phyloP scores from a whole-genome alignment of 192 early-diverging fungal species.

The Kickxella alabastrina region DNA sequence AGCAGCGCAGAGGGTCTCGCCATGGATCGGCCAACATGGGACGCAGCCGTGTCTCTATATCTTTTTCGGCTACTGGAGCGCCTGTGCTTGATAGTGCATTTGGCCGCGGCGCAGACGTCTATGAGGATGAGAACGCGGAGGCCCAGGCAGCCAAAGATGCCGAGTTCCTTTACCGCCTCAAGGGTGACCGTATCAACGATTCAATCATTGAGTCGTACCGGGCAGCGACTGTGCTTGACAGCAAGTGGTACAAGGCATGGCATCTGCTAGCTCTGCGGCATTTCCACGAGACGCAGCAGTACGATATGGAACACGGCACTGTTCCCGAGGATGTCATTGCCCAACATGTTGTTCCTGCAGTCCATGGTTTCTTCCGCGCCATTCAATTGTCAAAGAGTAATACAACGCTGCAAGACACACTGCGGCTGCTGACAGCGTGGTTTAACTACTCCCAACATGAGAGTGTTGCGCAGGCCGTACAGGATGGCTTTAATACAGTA shows the following conservation, averaged over 20 bases:
- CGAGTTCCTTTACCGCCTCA: constrained; percentile 25
- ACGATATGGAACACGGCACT: constrained; percentile 64
- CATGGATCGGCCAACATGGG: constrained; percentile 14
- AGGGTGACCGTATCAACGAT: constrained; percentile 30
- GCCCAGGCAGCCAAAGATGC: constrained; percentile 2
- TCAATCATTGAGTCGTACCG: constrained; percentile 80
- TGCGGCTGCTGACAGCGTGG: constrained; percentile 91
- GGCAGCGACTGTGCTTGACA: constrained; percentile 86
- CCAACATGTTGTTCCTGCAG: constrained; percentile 69
- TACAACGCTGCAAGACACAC: constrained; percentile 90
- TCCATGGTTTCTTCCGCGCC: constrained; percentile 92
- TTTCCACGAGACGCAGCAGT: constrained; percentile 84
- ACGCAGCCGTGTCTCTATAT: constrained; percentile 5
- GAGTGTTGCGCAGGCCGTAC: constrained; percentile 84
- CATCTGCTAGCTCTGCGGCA: constrained; percentile 88
- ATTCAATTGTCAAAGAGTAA: constrained; percentile 85
- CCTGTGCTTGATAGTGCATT: too few relatives aligned
- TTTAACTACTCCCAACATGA: constrained; percentile 91
- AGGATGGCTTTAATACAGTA: constrained; percentile 79
- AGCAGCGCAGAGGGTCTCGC: constrained; percentile 3
- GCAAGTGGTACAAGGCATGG: constrained; percentile 99
- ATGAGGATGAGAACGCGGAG: constrained; percentile 7
- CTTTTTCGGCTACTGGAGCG: neutral
- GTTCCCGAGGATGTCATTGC: constrained; percentile 62
- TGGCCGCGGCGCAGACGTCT: neutral